Conservation (phyloP, 176 grass and related monocot genomes). For the Pontederia crassipes region DNA sequence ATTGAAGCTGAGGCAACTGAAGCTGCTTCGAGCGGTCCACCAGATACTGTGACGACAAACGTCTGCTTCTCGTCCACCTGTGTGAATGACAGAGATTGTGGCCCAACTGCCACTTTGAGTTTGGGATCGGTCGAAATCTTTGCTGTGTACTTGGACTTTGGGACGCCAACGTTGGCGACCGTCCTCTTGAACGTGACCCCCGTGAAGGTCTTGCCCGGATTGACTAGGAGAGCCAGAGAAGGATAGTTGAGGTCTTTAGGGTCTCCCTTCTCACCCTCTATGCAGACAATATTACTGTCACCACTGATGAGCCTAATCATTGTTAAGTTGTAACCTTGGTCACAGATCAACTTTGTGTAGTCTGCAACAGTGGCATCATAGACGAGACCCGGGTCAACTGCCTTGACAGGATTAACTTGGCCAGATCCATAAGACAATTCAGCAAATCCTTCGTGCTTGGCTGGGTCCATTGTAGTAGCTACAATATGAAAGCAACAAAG, state of each 20-base stretch:
- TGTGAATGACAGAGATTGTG: conserved; percentile 11
- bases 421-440: conserved; percentile 35
- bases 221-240: conserved; percentile 21
- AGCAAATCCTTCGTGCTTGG: conserved; percentile 4
- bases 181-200: conserved; percentile 15
- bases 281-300: background rate
- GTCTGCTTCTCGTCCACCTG: background rate
- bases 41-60: background rate
- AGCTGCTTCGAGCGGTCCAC: background rate
- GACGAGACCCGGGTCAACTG: conserved; percentile 1
- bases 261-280: background rate
- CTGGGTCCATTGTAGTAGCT: conserved; percentile 35
- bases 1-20: background rate
- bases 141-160: conserved; percentile 9
- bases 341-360: conserved; percentile 31
- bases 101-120: conserved; percentile 5
- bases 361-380: conserved; percentile 3
- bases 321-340: conserved; percentile 30
- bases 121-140: background rate
- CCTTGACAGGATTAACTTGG: conserved; percentile 19
- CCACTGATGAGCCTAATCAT: conserved; percentile 21
- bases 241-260: conserved; percentile 36
- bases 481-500: background rate
- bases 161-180: conserved; percentile 35
- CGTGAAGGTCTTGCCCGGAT: background rate